Percentiles rank a stretch among this genome's conserved stretches.
Evolutionary conservation across 768 basidiomycete species (phyloP).

Genomic region (Collybia nuda): DNA sequence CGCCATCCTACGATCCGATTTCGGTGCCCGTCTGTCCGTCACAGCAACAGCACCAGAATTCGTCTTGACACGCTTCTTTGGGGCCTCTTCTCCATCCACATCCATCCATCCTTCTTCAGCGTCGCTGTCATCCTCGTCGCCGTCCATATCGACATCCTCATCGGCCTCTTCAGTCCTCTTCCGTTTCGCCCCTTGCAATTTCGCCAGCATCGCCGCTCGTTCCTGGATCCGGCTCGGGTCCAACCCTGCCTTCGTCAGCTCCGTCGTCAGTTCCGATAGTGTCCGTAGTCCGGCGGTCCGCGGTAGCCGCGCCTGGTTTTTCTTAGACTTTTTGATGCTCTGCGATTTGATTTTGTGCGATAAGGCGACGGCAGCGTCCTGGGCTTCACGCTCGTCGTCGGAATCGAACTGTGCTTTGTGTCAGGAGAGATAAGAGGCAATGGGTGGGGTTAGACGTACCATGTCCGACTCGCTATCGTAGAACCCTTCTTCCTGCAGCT

Average conservation of each 20-base stretch:
- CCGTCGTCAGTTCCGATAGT: slow-evolving; percentile 74
- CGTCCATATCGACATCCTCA: slow-evolving; percentile 64
- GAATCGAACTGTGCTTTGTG: slow-evolving; percentile 45
- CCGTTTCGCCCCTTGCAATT: slow-evolving; percentile 67
- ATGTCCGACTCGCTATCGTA: slow-evolving; percentile 90
- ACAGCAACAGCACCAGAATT: slow-evolving; percentile 56
- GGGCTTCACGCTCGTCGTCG: slow-evolving; percentile 82
- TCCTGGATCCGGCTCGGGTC: slow-evolving; percentile 88
- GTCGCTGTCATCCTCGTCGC: slow-evolving; percentile 44
- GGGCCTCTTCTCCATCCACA: slow-evolving; percentile 46
- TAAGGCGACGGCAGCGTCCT: slow-evolving; percentile 56
- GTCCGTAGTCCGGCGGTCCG: slow-evolving; percentile 73
- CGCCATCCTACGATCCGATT: slow-evolving; percentile 70
- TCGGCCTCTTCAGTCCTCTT: slow-evolving; percentile 64
- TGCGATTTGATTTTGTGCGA: slow-evolving; percentile 71
- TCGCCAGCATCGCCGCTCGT: slow-evolving; percentile 82
- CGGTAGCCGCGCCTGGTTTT: slow-evolving; percentile 78
- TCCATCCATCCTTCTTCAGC: slow-evolving; percentile 45
- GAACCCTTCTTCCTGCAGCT: slow-evolving; percentile 91
- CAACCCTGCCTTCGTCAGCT: slow-evolving; percentile 84
- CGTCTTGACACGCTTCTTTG: slow-evolving; percentile 63
- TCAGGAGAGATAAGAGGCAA: background rate
- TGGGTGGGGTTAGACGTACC: slow-evolving; percentile 38
- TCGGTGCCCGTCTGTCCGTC: slow-evolving; percentile 55
- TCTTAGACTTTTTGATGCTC: slow-evolving; percentile 80